Conservation (phyloP, 1,139 yeast species). For the Pichiaceae sp. region DNA sequence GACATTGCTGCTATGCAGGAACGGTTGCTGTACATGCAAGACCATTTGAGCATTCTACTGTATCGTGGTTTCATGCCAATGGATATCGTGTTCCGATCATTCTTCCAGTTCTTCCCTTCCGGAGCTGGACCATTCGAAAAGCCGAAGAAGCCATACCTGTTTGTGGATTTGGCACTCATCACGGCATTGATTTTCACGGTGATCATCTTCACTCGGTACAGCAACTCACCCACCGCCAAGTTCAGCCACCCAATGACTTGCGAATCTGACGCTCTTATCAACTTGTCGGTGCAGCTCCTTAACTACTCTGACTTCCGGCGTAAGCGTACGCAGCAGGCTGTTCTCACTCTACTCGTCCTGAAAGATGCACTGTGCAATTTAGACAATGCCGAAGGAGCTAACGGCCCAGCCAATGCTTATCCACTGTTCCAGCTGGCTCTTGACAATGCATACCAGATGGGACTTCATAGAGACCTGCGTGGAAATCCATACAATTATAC, state of each 20-base stretch:
- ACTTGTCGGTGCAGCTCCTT: conserved; percentile 5
- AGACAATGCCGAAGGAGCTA: conserved; percentile 7
- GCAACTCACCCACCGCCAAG: neutral
- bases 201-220: conserved; percentile 4
- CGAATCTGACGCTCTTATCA: conserved; percentile 1
- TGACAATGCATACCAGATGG: conserved; percentile 10
- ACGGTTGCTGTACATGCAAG: conserved; percentile 14
- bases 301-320: conserved; percentile 6
- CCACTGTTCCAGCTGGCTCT: conserved; percentile 10
- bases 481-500: conserved; percentile 5
- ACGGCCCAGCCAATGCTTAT: conserved; percentile 8
- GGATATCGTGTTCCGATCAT: conserved; percentile 3
- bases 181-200: conserved; percentile 8
- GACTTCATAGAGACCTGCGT: conserved; percentile 10
- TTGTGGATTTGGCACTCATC: conserved; percentile 9
- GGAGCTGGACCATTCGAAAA: neutral
- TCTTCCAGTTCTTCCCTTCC: neutral
- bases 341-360: conserved; percentile 1
- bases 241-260: conserved; percentile 3
- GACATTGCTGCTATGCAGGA: conserved; percentile 17
- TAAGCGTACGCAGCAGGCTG: conserved; percentile 1
- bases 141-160: conserved; percentile 7
- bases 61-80: conserved; percentile 14
- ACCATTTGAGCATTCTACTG: conserved; percentile 12
- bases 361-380: conserved; percentile 2